phyloP scores from a whole-genome alignment of 371 early-diverging fungal species.

The Mucor velutinosus region DNA sequence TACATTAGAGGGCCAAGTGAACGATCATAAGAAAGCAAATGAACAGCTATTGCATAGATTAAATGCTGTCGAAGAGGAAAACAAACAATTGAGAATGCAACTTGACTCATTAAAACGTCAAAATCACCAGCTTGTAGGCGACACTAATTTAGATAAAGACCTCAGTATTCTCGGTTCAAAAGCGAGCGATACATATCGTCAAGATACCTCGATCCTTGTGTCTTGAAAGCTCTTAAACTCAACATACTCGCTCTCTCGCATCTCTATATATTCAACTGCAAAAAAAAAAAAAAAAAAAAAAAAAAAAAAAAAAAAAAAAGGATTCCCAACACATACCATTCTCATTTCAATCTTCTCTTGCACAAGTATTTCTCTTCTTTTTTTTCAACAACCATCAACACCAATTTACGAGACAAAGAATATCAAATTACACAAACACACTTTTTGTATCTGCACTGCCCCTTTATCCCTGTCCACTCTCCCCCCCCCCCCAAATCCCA shows the following conservation, averaged over 20 bases:
- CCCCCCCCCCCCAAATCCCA: neutral
- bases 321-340: neutral
- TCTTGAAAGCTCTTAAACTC: slow-evolving; percentile 12
- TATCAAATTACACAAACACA: neutral
- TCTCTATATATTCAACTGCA: neutral
- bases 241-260: neutral
- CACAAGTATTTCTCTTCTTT: neutral
- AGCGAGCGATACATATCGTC: slow-evolving; percentile 32
- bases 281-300: too few relatives aligned
- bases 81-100: slow-evolving; percentile 53
- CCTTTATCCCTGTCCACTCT: neutral
- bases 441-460: neutral
- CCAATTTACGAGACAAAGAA: neutral
- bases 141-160: slow-evolving; percentile 30
- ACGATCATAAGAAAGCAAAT: slow-evolving; percentile 58
- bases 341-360: neutral
- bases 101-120: slow-evolving; percentile 38
- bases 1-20: slow-evolving; percentile 54
- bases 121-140: slow-evolving; percentile 18
- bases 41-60: slow-evolving; percentile 47
- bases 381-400: neutral
- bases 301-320: too few relatives aligned
- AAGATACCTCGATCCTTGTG: slow-evolving; percentile 38
- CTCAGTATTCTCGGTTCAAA: slow-evolving; percentile 30
- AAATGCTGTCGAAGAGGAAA: slow-evolving; percentile 52